These are phyloP conservation scores for Chenopodium formosanum DNA, from an alignment of 148 eudicot genomes.

Conservation along the genomic window DNA sequence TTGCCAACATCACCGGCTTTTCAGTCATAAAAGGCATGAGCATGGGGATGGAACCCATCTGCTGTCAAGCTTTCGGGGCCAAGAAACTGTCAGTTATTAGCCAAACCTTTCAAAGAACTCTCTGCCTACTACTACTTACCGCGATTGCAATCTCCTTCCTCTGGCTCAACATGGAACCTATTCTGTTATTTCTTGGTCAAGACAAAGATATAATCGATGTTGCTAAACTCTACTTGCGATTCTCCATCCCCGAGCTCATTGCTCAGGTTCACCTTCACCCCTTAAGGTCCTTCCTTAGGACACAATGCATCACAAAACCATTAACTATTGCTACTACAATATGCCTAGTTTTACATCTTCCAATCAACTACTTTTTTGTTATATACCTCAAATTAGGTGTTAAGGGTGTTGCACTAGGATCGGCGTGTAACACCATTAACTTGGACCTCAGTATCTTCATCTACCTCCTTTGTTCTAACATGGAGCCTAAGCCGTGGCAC, in stretches of 20 bases:
- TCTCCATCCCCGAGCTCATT: conserved; percentile 65
- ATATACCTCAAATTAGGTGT: conserved; percentile 53
- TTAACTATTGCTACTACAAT: conserved; percentile 48
- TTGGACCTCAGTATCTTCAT: conserved; percentile 59
- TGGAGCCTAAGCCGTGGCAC: conserved; percentile 57
- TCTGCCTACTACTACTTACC: conserved; percentile 53
- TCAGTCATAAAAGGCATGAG: conserved; percentile 88
- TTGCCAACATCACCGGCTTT: conserved; percentile 81
- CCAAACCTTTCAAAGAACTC: conserved; percentile 67
- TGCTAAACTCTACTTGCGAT: conserved; percentile 61
- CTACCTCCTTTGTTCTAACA: conserved; percentile 42
- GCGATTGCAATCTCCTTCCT: conserved; percentile 54
- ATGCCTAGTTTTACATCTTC: conserved; percentile 58
- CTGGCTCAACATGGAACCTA: conserved; percentile 75
- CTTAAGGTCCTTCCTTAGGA: conserved; percentile 56
- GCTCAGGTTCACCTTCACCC: conserved; percentile 67
- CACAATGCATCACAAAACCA: conserved; percentile 63
- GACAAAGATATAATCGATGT: conserved; percentile 56
- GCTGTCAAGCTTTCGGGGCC: conserved; percentile 92
- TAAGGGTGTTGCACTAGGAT: conserved; percentile 71
- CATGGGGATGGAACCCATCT: conserved; percentile 92
- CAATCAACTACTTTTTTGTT: conserved; percentile 57
- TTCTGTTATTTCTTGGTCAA: conserved; percentile 58
- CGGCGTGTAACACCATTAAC: conserved; percentile 54
- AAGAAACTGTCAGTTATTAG: conserved; percentile 49